A percentile compares a stretch with the other conserved stretches of the same genome.
Conservation (phyloP, 2,329 filamentous ascomycete genomes). For the Ophiosphaerella herpotricha region DNA sequence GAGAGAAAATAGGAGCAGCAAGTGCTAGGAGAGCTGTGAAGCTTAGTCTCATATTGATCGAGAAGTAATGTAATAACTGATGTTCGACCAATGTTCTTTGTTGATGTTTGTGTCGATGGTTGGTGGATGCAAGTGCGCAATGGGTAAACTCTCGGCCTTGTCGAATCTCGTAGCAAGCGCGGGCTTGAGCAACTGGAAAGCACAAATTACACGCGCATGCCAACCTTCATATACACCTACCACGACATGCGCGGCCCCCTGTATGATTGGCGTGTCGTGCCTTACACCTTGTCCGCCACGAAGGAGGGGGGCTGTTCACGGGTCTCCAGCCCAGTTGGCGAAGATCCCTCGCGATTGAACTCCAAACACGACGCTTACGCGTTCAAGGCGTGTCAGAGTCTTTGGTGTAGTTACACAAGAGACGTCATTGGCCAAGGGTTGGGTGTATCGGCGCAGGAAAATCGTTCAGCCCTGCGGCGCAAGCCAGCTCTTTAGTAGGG, state of each 20-base stretch:
- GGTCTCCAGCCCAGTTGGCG: constrained; percentile 4
- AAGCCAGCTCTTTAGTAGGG: not conserved
- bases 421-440: constrained; percentile 8
- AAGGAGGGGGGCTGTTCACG: constrained; percentile 20
- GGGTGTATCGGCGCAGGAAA: constrained; percentile 12
- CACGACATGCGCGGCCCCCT: constrained; percentile 12
- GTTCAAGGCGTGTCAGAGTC: constrained; percentile 12
- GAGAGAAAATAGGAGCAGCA: constrained; percentile 7
- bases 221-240: constrained; percentile 12
- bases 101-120: not conserved
- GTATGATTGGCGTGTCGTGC: constrained; percentile 5
- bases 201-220: constrained; percentile 41
- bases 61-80: not conserved
- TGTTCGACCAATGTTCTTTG: not conserved
- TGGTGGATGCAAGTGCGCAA: not conserved
- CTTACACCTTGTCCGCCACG: constrained; percentile 5
- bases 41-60: constrained; percentile 6
- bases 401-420: constrained; percentile 2
- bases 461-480: constrained; percentile 12
- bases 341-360: not conserved
- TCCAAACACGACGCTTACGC: constrained; percentile 15
- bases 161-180: constrained; percentile 49
- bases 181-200: not conserved
- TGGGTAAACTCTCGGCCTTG: not conserved
- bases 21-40: constrained; percentile 6